Evolutionary conservation across 1,139 yeast species (phyloP), one percentile per base, ranked within the genome.

Genomic region (Blastobotrys petasosporus): DNA sequence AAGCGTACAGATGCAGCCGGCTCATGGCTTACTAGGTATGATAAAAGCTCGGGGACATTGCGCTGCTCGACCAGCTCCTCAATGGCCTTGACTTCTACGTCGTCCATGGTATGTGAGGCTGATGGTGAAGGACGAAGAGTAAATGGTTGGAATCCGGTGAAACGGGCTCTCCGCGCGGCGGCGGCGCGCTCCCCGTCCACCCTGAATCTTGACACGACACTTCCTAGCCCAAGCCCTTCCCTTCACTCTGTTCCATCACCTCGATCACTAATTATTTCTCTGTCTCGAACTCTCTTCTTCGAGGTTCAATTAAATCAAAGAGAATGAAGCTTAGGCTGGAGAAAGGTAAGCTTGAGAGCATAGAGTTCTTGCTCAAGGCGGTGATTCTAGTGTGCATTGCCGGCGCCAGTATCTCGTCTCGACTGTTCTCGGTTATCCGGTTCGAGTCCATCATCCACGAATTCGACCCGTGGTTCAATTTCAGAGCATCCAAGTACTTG

Each of bases 381-480:
- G 69, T 77, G 49, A 84, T 85, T 55, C 76, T 86, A 61, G 69
- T 82, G 49, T 73, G 84, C 41, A 79, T 86, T 56, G 86, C 90
- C 34, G 90, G 86, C 20, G 97, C 97, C 2, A 95, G 97, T 35
- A 76, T 92, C 48, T 81, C 95, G 41, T 83, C 95, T 49, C 79
- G 99, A 61, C 74, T 92, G 63, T 79, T 79, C 63, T 77, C 74
- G 40, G 75, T 70, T 43, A 66, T 69, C 46, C 61, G 71, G 35
- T 94, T 88, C 63, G 99, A 94, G 69, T 81, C 94, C 50, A 94
- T 94, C 61, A 94, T 94, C 67, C 99, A 94, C 70, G 99, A 94
- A 68, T 92, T 92, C 54, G 98, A 94, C 68, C 97, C 98, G 32
- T 92, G 98, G 98, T 94, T 94, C 75, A 92, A 92, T 67, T 92